Conservation (phyloP, 2,329 filamentous ascomycete species). For the Aspergillus sp. region DNA sequence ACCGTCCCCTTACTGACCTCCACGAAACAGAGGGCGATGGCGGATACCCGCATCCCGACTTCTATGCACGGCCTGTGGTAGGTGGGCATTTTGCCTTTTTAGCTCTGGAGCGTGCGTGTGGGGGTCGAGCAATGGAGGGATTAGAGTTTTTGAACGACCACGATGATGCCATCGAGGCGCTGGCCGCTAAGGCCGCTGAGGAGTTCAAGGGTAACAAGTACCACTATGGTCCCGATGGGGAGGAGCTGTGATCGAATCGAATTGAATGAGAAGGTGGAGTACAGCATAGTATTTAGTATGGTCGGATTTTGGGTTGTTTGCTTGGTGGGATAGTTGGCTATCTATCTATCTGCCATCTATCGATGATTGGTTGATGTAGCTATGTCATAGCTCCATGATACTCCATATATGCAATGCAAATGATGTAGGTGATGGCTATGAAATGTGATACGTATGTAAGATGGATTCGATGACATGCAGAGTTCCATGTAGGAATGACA, state of each 20-base stretch:
- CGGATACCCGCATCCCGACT: conserved; percentile 67
- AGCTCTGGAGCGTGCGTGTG: conserved; percentile 75
- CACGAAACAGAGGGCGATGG: conserved; percentile 76
- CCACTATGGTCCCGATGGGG: conserved; percentile 12
- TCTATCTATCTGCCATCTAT: too few relatives aligned
- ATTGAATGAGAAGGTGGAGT: too few relatives aligned
- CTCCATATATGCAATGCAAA: too few relatives aligned
- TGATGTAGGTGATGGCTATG: too few relatives aligned
- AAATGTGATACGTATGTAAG: too few relatives aligned
- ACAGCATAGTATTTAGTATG: too few relatives aligned
- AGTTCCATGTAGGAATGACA: too few relatives aligned
- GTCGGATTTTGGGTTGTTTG: too few relatives aligned
- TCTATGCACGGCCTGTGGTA: conserved; percentile 78
- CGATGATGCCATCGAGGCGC: conserved; percentile 13
- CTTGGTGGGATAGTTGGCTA: too few relatives aligned
- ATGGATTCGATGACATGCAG: too few relatives aligned
- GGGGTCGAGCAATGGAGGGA: conserved; percentile 59
- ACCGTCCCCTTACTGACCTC: conserved; percentile 74
- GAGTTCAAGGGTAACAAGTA: conserved; percentile 8
- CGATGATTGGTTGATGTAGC: too few relatives aligned
- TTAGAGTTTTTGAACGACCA: conserved; percentile 44
- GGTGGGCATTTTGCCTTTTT: conserved; percentile 83
- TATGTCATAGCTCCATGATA: too few relatives aligned
- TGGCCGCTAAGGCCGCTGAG: conserved; percentile 18
- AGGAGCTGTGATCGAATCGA: conserved; percentile 15